Base-by-base conservation (phyloP, 495 filamentous ascomycete species). In the Amniculicola lignicola region DNA sequence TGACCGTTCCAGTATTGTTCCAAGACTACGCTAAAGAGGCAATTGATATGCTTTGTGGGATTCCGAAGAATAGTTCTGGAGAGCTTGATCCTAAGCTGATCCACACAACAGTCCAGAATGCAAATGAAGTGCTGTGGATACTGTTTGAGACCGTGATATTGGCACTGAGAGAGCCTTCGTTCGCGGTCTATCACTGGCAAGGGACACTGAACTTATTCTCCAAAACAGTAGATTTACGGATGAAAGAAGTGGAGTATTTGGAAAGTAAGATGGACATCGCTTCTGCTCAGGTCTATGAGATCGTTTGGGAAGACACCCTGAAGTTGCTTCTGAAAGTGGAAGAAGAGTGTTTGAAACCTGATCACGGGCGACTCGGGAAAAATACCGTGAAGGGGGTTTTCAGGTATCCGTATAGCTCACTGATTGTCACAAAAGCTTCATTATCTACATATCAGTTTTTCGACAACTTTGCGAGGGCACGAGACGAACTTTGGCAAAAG, bases 1-100 rank as follows among this genome's bases (percentile, higher is more conserved):
- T 69, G 36, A 65, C 66, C 4, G 23, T 56, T 10, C 51, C 55
- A 36, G 24, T 28, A 4, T 23, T 72, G 7, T 66, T 58, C 41
- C 24, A 47, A 23, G 15, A 47, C 23, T 25, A 50, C 4, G 38
- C 42, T 37, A 21, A n/a, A 9, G 59, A 58, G 38, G 28, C 24
- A 23, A 33, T 36, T n/a, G 29, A 1, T 0, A 15, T 63, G 0
- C 28, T 63, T 2, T 51, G 31, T 18, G 59, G 40, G 1, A 48
- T 57, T 38, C 49, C 41, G 9, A 21, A 19, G 0, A 11, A 5
- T 14, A 12, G 37, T 6, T 4, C 38, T 0, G 19, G 15, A 22
- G n/a, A 28, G 23, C 14, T 27, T 2, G 21, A 6, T 16, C 12
- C 10, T 18, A 11, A n/a, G 1, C 1, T 24, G 1, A 15, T 63